Evolutionary conservation across 1,284 basidiomycete species (phyloP).

Genomic region (Malassezia dermatis): DNA sequence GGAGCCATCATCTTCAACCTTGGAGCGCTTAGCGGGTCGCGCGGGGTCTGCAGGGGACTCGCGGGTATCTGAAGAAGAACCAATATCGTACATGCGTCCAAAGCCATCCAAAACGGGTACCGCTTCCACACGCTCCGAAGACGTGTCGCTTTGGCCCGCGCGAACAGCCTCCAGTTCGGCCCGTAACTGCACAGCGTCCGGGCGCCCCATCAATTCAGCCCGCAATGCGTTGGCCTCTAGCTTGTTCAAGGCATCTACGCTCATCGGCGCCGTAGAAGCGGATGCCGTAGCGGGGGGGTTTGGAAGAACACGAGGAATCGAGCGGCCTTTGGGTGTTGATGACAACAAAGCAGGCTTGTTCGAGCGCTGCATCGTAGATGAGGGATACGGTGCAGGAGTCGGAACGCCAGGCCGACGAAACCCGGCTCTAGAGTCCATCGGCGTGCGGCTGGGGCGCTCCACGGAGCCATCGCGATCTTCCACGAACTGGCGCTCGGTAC

Average conservation of each 20-base stretch:
- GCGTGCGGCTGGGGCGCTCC: constrained; percentile 1
- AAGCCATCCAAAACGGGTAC: constrained; percentile 78
- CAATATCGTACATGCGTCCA: constrained; percentile 83
- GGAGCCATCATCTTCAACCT: constrained; percentile 50
- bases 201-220: constrained; percentile 68
- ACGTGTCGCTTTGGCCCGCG: constrained; percentile 45
- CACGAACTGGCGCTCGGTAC: constrained; percentile 69
- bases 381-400: constrained; percentile 23
- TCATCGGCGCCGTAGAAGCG: constrained; percentile 24
- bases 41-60: constrained; percentile 54
- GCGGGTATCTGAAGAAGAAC: constrained; percentile 51
- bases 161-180: constrained; percentile 65
- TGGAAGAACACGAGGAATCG: background rate
- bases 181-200: constrained; percentile 66
- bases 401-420: constrained; percentile 33
- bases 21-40: background rate
- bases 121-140: constrained; percentile 4
- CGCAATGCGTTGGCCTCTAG: constrained; percentile 84
- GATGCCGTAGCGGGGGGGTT: background rate
- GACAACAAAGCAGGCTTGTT: constrained; percentile 1
- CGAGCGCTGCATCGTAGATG: constrained; percentile 10
- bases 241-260: constrained; percentile 64
- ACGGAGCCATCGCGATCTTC: constrained; percentile 59
- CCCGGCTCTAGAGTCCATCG: constrained; percentile 3
- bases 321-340: constrained; percentile 13